phyloP scores from a whole-genome alignment of 768 basidiomycete genomes.

The Dendrothele bispora region DNA sequence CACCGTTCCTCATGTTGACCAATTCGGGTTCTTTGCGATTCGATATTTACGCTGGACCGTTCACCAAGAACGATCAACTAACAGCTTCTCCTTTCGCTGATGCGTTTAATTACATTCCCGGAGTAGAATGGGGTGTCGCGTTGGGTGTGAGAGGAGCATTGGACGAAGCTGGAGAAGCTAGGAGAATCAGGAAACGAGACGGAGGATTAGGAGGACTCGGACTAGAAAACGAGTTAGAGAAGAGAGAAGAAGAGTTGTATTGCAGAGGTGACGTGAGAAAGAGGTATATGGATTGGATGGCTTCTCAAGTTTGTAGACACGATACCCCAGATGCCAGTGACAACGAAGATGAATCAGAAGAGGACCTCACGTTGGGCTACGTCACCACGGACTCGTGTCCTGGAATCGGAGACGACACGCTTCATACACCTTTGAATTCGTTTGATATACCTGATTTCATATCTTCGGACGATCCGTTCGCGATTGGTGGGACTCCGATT shows the following conservation, averaged over 20 bases:
- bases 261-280: conserved; percentile 49
- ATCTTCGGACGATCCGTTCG: conserved; percentile 48
- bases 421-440: conserved; percentile 61
- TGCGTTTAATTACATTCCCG: conserved; percentile 59
- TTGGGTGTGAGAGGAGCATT: conserved; percentile 51
- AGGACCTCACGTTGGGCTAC: conserved; percentile 68
- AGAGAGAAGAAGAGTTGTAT: conserved; percentile 41
- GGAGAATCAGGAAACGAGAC: conserved; percentile 32
- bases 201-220: conserved; percentile 21
- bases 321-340: no score
- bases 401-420: conserved; percentile 72
- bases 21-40: conserved; percentile 69
- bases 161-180: conserved; percentile 45
- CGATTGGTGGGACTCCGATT: no score
- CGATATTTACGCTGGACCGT: conserved; percentile 65
- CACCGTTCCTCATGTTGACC: conserved; percentile 61
- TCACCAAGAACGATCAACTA: conserved; percentile 81
- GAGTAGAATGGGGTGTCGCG: conserved; percentile 51
- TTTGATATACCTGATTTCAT: conserved; percentile 58
- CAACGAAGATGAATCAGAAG: conserved; percentile 41
- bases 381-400: conserved; percentile 75
- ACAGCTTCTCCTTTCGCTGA: conserved; percentile 72
- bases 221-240: no score
- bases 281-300: conserved; percentile 56
- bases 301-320: conserved; percentile 47